phyloP scores from a whole-genome alignment of 495 filamentous ascomycete genomes.

The Annulohypoxylon maeteangense region DNA sequence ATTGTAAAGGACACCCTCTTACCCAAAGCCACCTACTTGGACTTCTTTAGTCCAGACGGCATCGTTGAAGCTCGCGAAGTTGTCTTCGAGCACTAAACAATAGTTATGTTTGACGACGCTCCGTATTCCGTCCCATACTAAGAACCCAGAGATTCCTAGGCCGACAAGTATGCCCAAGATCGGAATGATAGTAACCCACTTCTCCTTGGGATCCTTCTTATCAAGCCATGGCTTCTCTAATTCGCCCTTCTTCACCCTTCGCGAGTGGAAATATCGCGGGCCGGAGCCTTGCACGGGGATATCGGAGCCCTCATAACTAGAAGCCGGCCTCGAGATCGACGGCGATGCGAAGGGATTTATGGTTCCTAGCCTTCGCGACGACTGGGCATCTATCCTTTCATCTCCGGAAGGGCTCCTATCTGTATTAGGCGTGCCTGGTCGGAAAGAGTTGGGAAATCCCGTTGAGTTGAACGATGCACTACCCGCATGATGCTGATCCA shows the following conservation, averaged over 20 bases:
- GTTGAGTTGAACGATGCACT: constrained; percentile 44
- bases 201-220: constrained; percentile 78
- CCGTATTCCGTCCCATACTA: constrained; percentile 76
- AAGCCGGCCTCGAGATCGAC: constrained; percentile 64
- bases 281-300: constrained; percentile 48
- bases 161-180: constrained; percentile 74
- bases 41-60: constrained; percentile 81
- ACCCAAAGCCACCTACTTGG: constrained; percentile 87
- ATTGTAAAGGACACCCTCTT: constrained; percentile 38
- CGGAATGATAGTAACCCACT: constrained; percentile 85
- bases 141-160: constrained; percentile 69
- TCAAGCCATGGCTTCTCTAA: constrained; percentile 75
- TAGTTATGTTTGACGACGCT: constrained; percentile 79
- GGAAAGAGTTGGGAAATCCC: constrained; percentile 49
- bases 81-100: constrained; percentile 75
- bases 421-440: constrained; percentile 53
- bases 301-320: constrained; percentile 62
- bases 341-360: constrained; percentile 69
- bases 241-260: constrained; percentile 75
- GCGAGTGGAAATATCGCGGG: constrained; percentile 77
- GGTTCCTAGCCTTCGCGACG: constrained; percentile 41
- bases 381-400: constrained; percentile 49
- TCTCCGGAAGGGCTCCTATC: constrained; percentile 53
- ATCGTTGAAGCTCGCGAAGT: constrained; percentile 69
- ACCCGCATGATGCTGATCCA: constrained; percentile 41